Evolutionary conservation across 1,284 basidiomycete species (phyloP).

Genomic region (Ustilago tritici): DNA sequence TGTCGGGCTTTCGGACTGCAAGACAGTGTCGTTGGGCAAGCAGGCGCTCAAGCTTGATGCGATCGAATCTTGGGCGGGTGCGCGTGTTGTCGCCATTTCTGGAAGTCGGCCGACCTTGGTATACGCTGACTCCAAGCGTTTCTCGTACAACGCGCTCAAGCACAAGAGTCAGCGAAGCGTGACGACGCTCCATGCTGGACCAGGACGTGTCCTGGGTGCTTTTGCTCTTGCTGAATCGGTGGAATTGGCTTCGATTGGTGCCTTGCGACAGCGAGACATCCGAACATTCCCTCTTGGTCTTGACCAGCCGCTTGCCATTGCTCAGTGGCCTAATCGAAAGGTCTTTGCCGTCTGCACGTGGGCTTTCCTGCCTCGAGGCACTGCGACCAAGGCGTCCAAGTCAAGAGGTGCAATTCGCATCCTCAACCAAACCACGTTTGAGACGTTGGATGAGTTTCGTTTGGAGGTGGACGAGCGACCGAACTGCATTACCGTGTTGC

Average conservation of each 20-base stretch:
- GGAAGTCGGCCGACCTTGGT: slow-evolving; percentile 68
- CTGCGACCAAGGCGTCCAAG: slow-evolving; percentile 10
- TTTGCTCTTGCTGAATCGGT: slow-evolving; percentile 51
- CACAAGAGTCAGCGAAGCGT: slow-evolving; percentile 54
- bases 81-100: slow-evolving; percentile 59
- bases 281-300: slow-evolving; percentile 67
- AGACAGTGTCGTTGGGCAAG: slow-evolving; percentile 78
- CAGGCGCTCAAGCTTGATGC: slow-evolving; percentile 76
- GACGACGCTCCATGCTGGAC: slow-evolving; percentile 36
- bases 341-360: slow-evolving; percentile 51
- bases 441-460: slow-evolving; percentile 32
- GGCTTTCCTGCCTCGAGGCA: slow-evolving; percentile 49
- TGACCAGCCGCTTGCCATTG: slow-evolving; percentile 68
- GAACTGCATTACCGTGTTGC: slow-evolving; percentile 51
- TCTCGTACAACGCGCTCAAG: slow-evolving; percentile 65
- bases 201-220: slow-evolving; percentile 35
- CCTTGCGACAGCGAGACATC: slow-evolving; percentile 65
- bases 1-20: slow-evolving; percentile 72
- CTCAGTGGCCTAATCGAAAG: slow-evolving; percentile 39
- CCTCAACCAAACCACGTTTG: slow-evolving; percentile 25
- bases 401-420: slow-evolving; percentile 37
- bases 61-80: slow-evolving; percentile 47
- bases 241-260: slow-evolving; percentile 60
- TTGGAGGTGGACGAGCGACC: slow-evolving; percentile 61
- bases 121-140: slow-evolving; percentile 51